Conservation (phyloP, 495 filamentous ascomycete genomes). For the Tricharina praecox region DNA sequence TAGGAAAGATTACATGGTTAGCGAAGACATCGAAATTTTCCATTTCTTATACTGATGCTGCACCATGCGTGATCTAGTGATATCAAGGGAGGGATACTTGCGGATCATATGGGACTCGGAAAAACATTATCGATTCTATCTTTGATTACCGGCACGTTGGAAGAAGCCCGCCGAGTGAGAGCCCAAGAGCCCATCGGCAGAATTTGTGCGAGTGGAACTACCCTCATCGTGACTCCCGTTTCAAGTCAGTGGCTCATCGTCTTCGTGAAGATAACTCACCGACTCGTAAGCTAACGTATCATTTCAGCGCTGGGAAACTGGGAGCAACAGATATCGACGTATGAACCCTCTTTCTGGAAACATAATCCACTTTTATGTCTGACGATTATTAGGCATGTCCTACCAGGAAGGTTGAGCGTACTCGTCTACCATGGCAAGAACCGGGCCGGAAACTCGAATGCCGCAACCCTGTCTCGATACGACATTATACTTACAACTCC, state of each 20-base stretch:
- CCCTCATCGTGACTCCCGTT: not conserved
- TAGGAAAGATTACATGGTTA: not conserved
- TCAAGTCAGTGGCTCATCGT: not conserved
- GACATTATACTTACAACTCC: constrained; percentile 33
- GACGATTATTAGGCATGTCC: not conserved
- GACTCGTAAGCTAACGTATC: constrained; percentile 51
- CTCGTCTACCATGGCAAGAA: constrained; percentile 43
- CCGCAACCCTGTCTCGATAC: not conserved
- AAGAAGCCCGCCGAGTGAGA: constrained; percentile 30
- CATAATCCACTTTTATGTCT: not conserved
- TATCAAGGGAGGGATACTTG: constrained; percentile 70
- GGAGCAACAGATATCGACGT: constrained; percentile 47
- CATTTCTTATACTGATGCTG: not conserved
- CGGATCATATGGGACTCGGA: constrained; percentile 95
- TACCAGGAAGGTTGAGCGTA: constrained; percentile 28
- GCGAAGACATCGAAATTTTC: not conserved
- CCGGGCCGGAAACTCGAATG: not conserved
- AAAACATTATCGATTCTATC: constrained; percentile 83
- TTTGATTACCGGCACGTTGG: constrained; percentile 45
- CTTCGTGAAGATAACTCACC: not conserved
- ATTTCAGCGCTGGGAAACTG: constrained; percentile 72
- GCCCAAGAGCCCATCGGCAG: not conserved
- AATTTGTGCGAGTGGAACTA: not conserved
- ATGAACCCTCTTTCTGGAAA: not conserved
- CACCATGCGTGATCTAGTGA: constrained; percentile 33